Evolutionary conservation across 306 rosid genomes (phyloP), one percentile per base, ranked within the genome.

Genomic region (Acmispon strigosus): DNA sequence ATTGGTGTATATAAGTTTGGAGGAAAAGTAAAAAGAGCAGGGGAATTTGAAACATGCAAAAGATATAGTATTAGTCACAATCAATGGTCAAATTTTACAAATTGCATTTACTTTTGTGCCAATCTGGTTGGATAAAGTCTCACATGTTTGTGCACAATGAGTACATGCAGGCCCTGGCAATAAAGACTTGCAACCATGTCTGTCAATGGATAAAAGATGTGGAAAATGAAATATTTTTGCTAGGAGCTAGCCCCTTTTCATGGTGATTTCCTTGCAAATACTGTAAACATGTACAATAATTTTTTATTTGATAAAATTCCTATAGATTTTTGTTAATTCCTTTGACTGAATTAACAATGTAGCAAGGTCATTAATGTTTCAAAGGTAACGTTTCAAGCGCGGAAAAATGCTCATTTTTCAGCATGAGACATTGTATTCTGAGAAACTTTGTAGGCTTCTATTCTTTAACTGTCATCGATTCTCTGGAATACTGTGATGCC

Each of bases 241-340:
- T 91, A 76, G 99, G 99, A 80, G 94, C 97, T 61, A 94, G 97
- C 89, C 99, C 99, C 72, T 91, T 94, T 81, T 94, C 99, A 62
- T 94, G 99, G 99, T 94, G 88, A 94, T 68, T 79, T 47, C 63
- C 75, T 49, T 41, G 34, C 66, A 58, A 56, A 51, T 60, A 62
- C 45, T 86, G 92, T 84, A 82, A 73, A 69, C 71, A 68, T 89
- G 91, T 90, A 90, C 62, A 15, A 79, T 84, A 72, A 72, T 37
- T 22, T 74, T 70, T 84, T 57, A 42, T 74, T 62, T 62, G 75
- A 80, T 70, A 70, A 74, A 79, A 76, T 76, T 72, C 54, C 39
- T 66, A 20, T 27, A 48, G 22, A 67, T 18, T 29, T n/a, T 75
- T 70, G 10, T 34, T 67, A 13, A 22, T 44, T 53, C 62, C 32